Base-by-base conservation (phyloP, 2,329 filamentous ascomycete species). In the Epichloe uncinata region DNA sequence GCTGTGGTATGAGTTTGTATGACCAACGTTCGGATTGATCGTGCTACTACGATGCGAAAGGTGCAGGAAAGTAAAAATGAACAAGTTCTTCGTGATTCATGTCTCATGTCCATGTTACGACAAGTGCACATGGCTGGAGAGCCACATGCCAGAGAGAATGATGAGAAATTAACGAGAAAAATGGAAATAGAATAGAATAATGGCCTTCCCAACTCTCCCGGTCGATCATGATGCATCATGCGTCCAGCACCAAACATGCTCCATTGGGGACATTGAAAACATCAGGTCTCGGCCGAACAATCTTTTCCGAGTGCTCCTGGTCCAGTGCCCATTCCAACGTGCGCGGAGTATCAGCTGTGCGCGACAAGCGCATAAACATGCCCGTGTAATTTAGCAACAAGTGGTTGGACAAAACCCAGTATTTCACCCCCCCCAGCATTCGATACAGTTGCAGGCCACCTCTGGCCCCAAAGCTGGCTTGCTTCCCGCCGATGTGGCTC, bases 251-350 rank as follows among this genome's bases (percentile, higher is more conserved):
- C 13, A 53, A 22, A 46, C 48, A 53, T 12, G 42, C 42, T 4
- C 51, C 51, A n/a, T 53, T 53, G 11, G 42, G 45, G 12, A 53
- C 42, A 18, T 37, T n/a, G 6, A 18, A 44, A 18, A 51, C 33
- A 12, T 20, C 12, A 36, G 51, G 51, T 30, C 42, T 40, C 45
- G 36, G 35, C 36, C 9, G 33, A n/a, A 36, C 37, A 16, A 2
- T n/a, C 49, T 53, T 49, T 43, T 53, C 46, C 5, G 22, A 34
- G 12, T 9, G 12, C 42, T 53, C 51, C 34, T 49, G 51, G 37
- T 53, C 51, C 22, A 53, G 37, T n/a, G 51, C 51, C 51, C 51
- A 53, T 36, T 50, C 51, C 22, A 53, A 18, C 5, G 51, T 47
- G 3, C 51, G 51, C 20, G 42, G 38, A 5, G 49, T 51, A 35